phyloP scores from a whole-genome alignment of 2,329 filamentous ascomycete species.

The Hymenoscyphus infarciens region DNA sequence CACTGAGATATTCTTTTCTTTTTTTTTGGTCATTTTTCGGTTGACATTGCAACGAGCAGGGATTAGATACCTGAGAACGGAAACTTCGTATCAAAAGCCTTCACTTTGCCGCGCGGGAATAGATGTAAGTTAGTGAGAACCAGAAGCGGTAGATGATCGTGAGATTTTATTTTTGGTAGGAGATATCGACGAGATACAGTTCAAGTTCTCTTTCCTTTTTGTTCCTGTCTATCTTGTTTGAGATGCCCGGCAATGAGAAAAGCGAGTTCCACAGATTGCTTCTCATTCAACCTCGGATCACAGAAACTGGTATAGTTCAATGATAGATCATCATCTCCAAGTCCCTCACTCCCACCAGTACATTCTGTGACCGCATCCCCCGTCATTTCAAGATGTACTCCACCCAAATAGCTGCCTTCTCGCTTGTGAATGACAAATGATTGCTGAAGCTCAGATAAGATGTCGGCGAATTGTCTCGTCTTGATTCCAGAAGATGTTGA shows the following conservation, averaged over 20 bases:
- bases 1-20: too few relatives aligned
- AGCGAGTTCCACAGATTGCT: constrained; percentile 91
- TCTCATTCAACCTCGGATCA: constrained; percentile 92
- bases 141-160: too few relatives aligned
- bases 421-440: constrained; percentile 82
- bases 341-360: constrained; percentile 79
- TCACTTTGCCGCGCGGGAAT: too few relatives aligned
- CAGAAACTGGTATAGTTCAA: constrained; percentile 95
- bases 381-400: constrained; percentile 91
- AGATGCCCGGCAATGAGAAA: constrained; percentile 76
- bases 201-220: neutral
- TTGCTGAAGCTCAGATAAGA: constrained; percentile 80
- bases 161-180: too few relatives aligned
- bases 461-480: constrained; percentile 86
- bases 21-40: too few relatives aligned
- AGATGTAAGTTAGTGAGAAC: too few relatives aligned
- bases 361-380: constrained; percentile 97
- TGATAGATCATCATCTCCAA: constrained; percentile 83
- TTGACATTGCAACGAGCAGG: too few relatives aligned
- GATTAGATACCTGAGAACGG: too few relatives aligned
- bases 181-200: too few relatives aligned
- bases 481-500: constrained; percentile 77
- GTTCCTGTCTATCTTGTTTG: constrained; percentile 6
- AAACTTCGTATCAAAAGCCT: too few relatives aligned
- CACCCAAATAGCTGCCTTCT: constrained; percentile 81